Evolutionary conservation across 1,139 yeast species (phyloP).

Genomic region (Yarrowia galli): DNA sequence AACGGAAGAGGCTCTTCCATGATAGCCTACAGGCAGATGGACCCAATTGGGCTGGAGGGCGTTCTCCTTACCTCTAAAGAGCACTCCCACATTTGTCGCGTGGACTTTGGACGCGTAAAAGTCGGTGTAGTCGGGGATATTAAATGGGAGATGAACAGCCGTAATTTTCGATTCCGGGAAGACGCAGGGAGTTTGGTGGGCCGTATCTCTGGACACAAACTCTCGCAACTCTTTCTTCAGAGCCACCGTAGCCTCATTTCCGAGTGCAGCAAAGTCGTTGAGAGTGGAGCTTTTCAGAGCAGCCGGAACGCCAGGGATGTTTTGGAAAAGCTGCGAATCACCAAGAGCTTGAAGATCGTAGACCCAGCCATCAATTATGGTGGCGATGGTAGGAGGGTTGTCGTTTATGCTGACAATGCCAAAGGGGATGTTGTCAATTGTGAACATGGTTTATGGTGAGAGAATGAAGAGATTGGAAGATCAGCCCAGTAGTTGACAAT

Average conservation of each 20-base stretch:
- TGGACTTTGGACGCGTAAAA: conserved; percentile 46
- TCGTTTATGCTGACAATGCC: conserved; percentile 37
- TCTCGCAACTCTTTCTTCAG: conserved; percentile 39
- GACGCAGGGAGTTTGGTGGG: conserved; percentile 14
- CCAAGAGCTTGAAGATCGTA: conserved; percentile 23
- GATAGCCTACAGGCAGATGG: conserved; percentile 47
- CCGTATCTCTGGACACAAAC: conserved; percentile 34
- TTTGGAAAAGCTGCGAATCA: conserved; percentile 29
- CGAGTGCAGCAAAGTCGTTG: conserved; percentile 45
- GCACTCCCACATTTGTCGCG: conserved; percentile 46
- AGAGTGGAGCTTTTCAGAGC: conserved; percentile 41
- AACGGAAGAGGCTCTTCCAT: conserved; percentile 47
- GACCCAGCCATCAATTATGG: conserved; percentile 22
- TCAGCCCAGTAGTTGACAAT: background rate
- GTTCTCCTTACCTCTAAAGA: conserved; percentile 45
- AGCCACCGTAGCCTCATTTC: conserved; percentile 43
- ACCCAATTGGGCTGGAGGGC: conserved; percentile 46
- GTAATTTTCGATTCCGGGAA: conserved; percentile 39
- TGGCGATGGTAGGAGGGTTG: conserved; percentile 22
- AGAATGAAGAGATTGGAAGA: background rate
- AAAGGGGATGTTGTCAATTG: conserved; percentile 39
- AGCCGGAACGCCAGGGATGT: conserved; percentile 29
- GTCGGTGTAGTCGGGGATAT: conserved; percentile 47
- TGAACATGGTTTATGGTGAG: conserved; percentile 23
- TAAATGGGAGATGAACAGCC: conserved; percentile 43